These are phyloP conservation scores for Coniochaeta hoffmannii DNA, from an alignment of 2,329 filamentous ascomycete genomes.

Conservation along the genomic window DNA sequence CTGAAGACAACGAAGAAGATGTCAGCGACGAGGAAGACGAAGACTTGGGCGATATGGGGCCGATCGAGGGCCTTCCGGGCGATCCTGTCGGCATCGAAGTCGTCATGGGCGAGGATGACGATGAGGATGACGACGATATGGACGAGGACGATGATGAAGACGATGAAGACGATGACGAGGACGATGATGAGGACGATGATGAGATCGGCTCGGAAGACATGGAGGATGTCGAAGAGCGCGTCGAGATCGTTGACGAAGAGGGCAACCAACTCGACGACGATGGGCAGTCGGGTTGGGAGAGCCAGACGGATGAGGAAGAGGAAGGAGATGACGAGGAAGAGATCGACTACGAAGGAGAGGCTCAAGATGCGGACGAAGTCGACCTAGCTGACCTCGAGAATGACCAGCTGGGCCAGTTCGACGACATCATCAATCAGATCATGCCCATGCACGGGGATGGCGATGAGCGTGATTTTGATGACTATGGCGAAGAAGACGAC, in stretches of 20 bases:
- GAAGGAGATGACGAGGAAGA: conserved; percentile 31
- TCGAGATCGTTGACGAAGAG: conserved; percentile 58
- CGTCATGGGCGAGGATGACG: conserved; percentile 69
- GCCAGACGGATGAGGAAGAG: conserved; percentile 34
- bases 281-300: conserved; percentile 21
- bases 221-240: conserved; percentile 39
- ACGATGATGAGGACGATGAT: conserved; percentile 48
- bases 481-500: conserved; percentile 54
- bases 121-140: conserved; percentile 47
- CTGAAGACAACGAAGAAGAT: conserved; percentile 73
- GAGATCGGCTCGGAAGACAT: conserved; percentile 45
- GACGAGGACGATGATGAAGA: conserved; percentile 48
- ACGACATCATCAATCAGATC: conserved; percentile 49
- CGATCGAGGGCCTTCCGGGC: conserved; percentile 67
- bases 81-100: conserved; percentile 62
- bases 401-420: conserved; percentile 30
- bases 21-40: conserved; percentile 90
- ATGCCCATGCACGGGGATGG: conserved; percentile 37
- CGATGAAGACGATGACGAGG: conserved; percentile 53
- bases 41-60: conserved; percentile 73
- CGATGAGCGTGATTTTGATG: conserved; percentile 44
- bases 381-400: conserved; percentile 41
- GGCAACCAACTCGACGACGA: conserved; percentile 52
- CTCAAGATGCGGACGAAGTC: conserved; percentile 47
- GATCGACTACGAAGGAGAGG: conserved; percentile 44